Conservation (phyloP, 306 rosid genomes). For the Trifolium subterraneum region DNA sequence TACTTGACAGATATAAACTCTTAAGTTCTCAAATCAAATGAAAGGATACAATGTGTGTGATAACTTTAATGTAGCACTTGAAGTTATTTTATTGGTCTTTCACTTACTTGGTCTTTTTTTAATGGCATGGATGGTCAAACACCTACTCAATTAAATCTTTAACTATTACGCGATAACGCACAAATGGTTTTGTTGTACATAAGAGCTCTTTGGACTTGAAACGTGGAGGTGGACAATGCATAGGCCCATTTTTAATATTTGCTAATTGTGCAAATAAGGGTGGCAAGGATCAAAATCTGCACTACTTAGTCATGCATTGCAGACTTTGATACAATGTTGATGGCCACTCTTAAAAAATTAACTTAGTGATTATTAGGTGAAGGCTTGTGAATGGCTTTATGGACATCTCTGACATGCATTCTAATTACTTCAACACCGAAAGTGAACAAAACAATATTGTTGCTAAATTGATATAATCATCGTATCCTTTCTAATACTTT, state of each 20-base stretch:
- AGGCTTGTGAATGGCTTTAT: constrained; percentile 15
- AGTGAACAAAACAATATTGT: not conserved
- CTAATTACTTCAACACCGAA: not conserved
- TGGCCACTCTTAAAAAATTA: not conserved
- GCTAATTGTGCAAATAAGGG: not conserved
- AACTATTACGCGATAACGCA: not conserved
- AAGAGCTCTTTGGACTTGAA: not conserved
- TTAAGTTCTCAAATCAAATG: constrained; percentile 16
- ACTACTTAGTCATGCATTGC: not conserved
- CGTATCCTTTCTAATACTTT: constrained; percentile 29
- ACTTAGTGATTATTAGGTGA: not conserved
- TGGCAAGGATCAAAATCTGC: constrained; percentile 7
- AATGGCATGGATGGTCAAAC: not conserved
- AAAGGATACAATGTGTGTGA: not conserved
- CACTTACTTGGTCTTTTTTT: not conserved
- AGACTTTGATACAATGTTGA: not conserved
- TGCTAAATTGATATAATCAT: constrained; percentile 8
- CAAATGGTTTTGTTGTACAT: constrained; percentile 1
- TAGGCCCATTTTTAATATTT: not conserved
- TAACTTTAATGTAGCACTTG: not conserved
- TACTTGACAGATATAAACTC: not conserved
- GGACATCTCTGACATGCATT: constrained; percentile 2
- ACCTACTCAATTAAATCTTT: not conserved
- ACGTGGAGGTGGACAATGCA: not conserved
- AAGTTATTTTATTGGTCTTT: constrained; percentile 2